Evolutionary conservation across 2,329 filamentous ascomycete genomes (phyloP).

Genomic region (Phoma sp.): DNA sequence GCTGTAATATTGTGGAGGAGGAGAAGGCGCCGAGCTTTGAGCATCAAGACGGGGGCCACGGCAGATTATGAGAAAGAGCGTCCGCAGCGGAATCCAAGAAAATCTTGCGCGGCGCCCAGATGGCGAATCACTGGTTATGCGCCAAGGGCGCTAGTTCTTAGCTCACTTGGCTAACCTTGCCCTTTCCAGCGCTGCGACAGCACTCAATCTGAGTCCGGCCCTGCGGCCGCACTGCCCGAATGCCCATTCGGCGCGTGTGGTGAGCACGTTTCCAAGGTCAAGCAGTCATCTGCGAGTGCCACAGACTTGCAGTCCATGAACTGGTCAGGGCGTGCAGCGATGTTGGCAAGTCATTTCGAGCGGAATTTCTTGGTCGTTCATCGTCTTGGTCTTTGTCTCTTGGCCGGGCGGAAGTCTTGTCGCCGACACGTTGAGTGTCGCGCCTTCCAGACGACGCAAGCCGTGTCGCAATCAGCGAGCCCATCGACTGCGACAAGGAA

Average conservation of each 20-base stretch:
- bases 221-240: slow-evolving; percentile 7
- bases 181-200: slow-evolving; percentile 1
- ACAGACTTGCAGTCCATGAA: slow-evolving; percentile 2
- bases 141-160: slow-evolving; percentile 5
- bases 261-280: slow-evolving; percentile 14
- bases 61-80: slow-evolving; percentile 16
- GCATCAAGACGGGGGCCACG: slow-evolving; percentile 11
- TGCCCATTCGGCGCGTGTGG: slow-evolving; percentile 9
- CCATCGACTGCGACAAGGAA: slow-evolving; percentile 2
- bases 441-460: slow-evolving; percentile 6
- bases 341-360: slow-evolving; percentile 10
- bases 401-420: slow-evolving; percentile 17
- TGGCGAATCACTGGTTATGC: not conserved
- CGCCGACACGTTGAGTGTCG: slow-evolving; percentile 12
- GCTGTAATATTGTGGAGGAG: slow-evolving; percentile 10
- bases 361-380: slow-evolving; percentile 10
- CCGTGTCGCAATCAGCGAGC: slow-evolving; percentile 16
- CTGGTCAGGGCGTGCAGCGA: slow-evolving; percentile 14
- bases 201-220: slow-evolving; percentile 9
- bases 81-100: slow-evolving; percentile 14
- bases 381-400: slow-evolving; percentile 6
- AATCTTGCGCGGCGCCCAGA: not conserved
- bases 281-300: slow-evolving; percentile 7
- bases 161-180: slow-evolving; percentile 3
- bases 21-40: slow-evolving; percentile 16